These are phyloP conservation scores for Ajuga chamaepitys DNA, from an alignment of 257 asterid genomes.

Conservation along the genomic window DNA sequence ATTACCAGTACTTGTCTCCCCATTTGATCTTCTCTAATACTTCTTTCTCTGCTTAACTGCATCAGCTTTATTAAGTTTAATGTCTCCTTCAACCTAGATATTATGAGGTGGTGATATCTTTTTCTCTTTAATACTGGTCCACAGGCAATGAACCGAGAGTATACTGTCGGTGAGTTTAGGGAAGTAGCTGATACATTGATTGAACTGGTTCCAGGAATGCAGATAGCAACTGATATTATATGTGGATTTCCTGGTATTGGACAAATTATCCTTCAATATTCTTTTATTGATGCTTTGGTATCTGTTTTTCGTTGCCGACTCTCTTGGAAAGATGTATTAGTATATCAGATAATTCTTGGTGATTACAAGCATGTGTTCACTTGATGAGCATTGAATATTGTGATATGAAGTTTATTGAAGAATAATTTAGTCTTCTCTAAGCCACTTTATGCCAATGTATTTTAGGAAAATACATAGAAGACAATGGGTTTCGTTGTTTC, in stretches of 20 bases:
- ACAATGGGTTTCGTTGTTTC: not conserved
- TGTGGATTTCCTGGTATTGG: constrained; percentile 95
- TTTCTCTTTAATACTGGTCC: constrained; percentile 6
- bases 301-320: not conserved
- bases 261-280: not conserved
- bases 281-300: not conserved
- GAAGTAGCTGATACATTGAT: constrained; percentile 77
- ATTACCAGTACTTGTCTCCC: not conserved
- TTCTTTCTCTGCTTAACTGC: not conserved
- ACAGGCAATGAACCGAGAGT: constrained; percentile 95
- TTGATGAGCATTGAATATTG: not conserved
- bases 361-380: not conserved
- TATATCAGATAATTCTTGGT: not conserved
- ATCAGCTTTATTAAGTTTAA: not conserved
- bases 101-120: not conserved
- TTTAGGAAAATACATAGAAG: not conserved
- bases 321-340: not conserved
- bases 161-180: constrained; percentile 72
- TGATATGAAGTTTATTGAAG: not conserved
- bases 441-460: not conserved
- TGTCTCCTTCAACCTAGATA: not conserved
- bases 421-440: not conserved
- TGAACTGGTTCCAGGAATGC: constrained; percentile 94
- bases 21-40: not conserved
- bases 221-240: constrained; percentile 91